Percentiles rank a stretch among this genome's conserved stretches.
Conservation (phyloP, 164 flowering plant species). For the Santalum album region DNA sequence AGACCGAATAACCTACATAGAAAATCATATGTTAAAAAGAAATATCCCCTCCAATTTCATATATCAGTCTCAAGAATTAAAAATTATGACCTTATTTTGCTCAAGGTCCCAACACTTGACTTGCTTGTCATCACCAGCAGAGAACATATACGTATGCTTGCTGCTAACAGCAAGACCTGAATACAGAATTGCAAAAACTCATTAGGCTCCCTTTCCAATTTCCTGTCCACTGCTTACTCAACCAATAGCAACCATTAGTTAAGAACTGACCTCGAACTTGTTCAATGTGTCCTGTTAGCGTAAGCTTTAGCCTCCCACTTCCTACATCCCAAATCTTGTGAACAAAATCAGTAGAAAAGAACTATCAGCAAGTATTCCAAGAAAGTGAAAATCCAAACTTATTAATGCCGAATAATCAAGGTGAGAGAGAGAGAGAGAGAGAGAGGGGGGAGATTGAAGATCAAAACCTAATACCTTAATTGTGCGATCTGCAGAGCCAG, state of each 20-base stretch:
- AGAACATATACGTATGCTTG: slow-evolving; percentile 90
- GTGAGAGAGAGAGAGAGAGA: not conserved
- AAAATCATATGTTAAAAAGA: slow-evolving; percentile 1
- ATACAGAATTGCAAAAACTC: slow-evolving; percentile 4
- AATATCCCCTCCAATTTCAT: slow-evolving; percentile 3
- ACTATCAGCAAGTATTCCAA: slow-evolving; percentile 7
- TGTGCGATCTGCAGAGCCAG: slow-evolving; percentile 97
- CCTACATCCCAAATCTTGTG: slow-evolving; percentile 92
- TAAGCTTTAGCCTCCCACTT: slow-evolving; percentile 73
- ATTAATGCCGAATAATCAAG: not conserved
- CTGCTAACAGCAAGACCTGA: slow-evolving; percentile 93
- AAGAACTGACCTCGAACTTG: slow-evolving; percentile 75
- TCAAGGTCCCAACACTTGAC: slow-evolving; percentile 99
- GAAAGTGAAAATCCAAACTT: not conserved
- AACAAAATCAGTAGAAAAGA: slow-evolving; percentile 8
- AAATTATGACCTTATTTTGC: slow-evolving; percentile 75
- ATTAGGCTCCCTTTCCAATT: not conserved
- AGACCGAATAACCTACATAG: slow-evolving; percentile 73
- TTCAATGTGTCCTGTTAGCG: slow-evolving; percentile 95
- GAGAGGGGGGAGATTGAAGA: slow-evolving; percentile 1
- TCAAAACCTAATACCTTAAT: slow-evolving; percentile 54
- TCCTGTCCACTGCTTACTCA: not conserved
- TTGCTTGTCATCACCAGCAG: slow-evolving; percentile 99
- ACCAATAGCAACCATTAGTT: not conserved
- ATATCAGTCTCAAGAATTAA: not conserved